These are phyloP conservation scores for Prunus mume DNA, from an alignment of 306 rosid genomes.

Conservation along the genomic window DNA sequence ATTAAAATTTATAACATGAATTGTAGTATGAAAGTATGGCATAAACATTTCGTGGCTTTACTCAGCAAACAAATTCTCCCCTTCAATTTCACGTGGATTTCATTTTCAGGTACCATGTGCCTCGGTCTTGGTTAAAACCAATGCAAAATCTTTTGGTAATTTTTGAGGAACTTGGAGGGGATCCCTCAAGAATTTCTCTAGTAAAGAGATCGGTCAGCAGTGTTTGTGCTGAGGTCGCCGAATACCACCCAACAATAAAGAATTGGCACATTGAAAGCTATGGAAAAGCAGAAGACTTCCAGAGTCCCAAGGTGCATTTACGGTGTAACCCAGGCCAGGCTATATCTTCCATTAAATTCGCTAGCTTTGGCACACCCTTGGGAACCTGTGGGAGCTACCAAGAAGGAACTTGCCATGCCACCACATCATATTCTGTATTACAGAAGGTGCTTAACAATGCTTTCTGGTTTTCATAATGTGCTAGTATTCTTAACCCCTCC, in stretches of 20 bases:
- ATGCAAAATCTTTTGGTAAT: constrained; percentile 70
- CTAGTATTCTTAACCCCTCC: not conserved
- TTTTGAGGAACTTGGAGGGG: constrained; percentile 96
- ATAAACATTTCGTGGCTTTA: constrained; percentile 4
- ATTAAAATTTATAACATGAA: not conserved
- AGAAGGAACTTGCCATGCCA: constrained; percentile 84
- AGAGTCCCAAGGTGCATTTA: constrained; percentile 83
- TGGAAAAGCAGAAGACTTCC: constrained; percentile 75
- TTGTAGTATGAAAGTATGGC: constrained; percentile 1
- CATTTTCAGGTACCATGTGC: constrained; percentile 88
- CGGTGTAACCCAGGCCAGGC: constrained; percentile 72
- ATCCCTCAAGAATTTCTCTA: constrained; percentile 74
- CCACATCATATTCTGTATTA: constrained; percentile 58
- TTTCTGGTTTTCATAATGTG: constrained; percentile 16
- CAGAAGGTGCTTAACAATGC: constrained; percentile 59
- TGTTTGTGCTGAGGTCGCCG: constrained; percentile 88
- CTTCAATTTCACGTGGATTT: not conserved
- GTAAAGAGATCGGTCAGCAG: constrained; percentile 78
- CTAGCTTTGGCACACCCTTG: constrained; percentile 94
- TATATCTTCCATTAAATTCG: constrained; percentile 87
- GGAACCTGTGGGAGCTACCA: constrained; percentile 96
- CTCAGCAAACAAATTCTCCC: constrained; percentile 3
- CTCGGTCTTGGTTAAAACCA: constrained; percentile 94
- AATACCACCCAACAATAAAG: constrained; percentile 83
- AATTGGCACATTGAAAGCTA: constrained; percentile 94